These are phyloP conservation scores for Metschnikowia reukaufii DNA, from an alignment of 805 yeast genomes.

Conservation along the genomic window DNA sequence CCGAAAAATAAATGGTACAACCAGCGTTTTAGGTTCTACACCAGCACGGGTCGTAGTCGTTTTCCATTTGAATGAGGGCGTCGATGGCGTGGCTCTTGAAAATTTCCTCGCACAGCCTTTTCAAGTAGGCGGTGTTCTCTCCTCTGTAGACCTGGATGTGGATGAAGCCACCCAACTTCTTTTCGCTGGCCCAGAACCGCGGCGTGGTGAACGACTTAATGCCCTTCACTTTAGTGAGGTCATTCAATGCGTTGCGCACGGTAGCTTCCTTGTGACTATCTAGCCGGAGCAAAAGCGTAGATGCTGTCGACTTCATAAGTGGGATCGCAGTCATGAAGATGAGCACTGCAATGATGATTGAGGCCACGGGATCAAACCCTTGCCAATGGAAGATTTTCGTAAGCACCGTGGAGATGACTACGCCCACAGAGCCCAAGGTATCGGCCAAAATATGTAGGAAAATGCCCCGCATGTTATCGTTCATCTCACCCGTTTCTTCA, in stretches of 20 bases:
- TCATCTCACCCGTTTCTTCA: slow-evolving; percentile 23
- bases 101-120: slow-evolving; percentile 57
- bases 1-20: background rate
- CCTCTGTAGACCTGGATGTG: slow-evolving; percentile 75
- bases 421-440: slow-evolving; percentile 95
- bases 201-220: slow-evolving; percentile 85
- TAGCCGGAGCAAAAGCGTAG: slow-evolving; percentile 65
- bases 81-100: slow-evolving; percentile 51
- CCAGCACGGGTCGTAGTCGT: slow-evolving; percentile 66
- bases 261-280: slow-evolving; percentile 57
- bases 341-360: slow-evolving; percentile 78
- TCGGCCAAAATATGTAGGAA: slow-evolving; percentile 94
- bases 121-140: slow-evolving; percentile 60
- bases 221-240: slow-evolving; percentile 70
- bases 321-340: slow-evolving; percentile 85
- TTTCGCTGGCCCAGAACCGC: slow-evolving; percentile 77
- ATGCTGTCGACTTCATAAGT: slow-evolving; percentile 75
- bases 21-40: slow-evolving; percentile 33
- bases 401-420: slow-evolving; percentile 82
- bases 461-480: slow-evolving; percentile 87
- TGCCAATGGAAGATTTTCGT: slow-evolving; percentile 66
- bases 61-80: slow-evolving; percentile 68
- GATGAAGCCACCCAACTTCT: slow-evolving; percentile 57
- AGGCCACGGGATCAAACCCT: slow-evolving; percentile 91
- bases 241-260: slow-evolving; percentile 65